Evolutionary conservation across 1,284 basidiomycete genomes (phyloP), one percentile per base, ranked within the genome.

Genomic region (Pascua guehoae): DNA sequence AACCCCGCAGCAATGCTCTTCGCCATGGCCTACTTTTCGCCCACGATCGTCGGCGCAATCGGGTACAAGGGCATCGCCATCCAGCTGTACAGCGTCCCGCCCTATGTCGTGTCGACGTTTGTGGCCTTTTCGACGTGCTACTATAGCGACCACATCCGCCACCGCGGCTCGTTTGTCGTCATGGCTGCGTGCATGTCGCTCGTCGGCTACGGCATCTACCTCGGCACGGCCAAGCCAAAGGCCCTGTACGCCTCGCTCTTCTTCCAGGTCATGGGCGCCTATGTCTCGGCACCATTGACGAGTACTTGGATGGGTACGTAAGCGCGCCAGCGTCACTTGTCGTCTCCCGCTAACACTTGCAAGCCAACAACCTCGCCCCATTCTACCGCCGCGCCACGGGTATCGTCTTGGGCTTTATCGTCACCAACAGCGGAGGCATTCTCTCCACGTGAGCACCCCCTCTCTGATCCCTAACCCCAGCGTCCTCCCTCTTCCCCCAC

Each of bases 391-490:
- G 84, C 42, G 83, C 83, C 5, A 82, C 83, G 0, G 78, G 80
- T 16, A 78, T 86, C 49, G 83, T 82, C 8, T 72, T 84, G 37
- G 81, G 79, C 0, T 83, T 83, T 62, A 79, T 83, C 61, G 71
- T 79, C 69, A 82, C 81, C 38, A 85, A 84, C 67, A 72, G 76
- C 0, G 84, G 84, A 12, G 85, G 83, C 9, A 85, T 86, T 56
- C 77, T 84, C 9, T 79, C 81, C 1, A 82, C 81, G 8, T 55
- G 47, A 55, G 53, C 50, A 7, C 14, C 12, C 24, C 7, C 24
- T 32, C n/a, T n/a, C n/a, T n/a, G n/a, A n/a, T n/a, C n/a, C n/a
- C 39, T 49, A 32, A 49, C 40, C 5, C 18, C 8, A 7, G n/a
- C n/a, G n/a, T n/a, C n/a, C n/a, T n/a, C n/a, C n/a, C n/a, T n/a